Evolutionary conservation across 2,329 filamentous ascomycete species (phyloP).

Genomic region (Aureobasidium sp.): DNA sequence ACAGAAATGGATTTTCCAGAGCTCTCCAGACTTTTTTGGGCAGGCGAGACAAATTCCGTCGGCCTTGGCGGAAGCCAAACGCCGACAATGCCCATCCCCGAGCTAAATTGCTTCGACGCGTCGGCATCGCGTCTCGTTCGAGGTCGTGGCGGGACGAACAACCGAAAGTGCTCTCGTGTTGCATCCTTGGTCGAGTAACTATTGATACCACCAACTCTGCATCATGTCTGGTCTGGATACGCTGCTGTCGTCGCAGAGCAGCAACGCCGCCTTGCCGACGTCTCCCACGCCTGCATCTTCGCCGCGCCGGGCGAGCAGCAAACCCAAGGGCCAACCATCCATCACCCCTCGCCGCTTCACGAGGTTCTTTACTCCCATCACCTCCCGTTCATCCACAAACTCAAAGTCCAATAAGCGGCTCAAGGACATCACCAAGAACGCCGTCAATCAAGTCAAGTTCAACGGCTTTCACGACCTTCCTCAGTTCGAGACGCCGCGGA

Average conservation of each 20-base stretch:
- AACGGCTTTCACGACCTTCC: slow-evolving; percentile 20
- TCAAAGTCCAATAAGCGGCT: slow-evolving; percentile 37
- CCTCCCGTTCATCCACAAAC: slow-evolving; percentile 18
- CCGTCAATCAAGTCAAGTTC: slow-evolving; percentile 29
- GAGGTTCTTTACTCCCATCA: slow-evolving; percentile 41
- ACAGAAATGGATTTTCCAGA: neutral
- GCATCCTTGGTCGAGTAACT: neutral
- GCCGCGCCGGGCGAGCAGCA: slow-evolving; percentile 22
- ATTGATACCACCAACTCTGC: neutral
- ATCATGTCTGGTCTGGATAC: slow-evolving; percentile 1
- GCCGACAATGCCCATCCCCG: neutral
- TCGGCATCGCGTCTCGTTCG: neutral
- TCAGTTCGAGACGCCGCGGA: slow-evolving; percentile 18
- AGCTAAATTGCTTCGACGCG: neutral
- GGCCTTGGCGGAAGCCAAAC: neutral
- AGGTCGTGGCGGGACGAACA: neutral
- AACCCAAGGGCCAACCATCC: slow-evolving; percentile 38
- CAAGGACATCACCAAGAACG: slow-evolving; percentile 41
- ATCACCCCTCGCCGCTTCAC: slow-evolving; percentile 44
- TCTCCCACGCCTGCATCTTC: slow-evolving; percentile 27
- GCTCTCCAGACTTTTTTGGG: neutral
- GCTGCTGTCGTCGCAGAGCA: slow-evolving; percentile 24
- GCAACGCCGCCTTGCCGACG: slow-evolving; percentile 27
- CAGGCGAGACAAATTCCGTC: neutral
- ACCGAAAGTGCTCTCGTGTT: neutral